Evolutionary conservation across 192 early-diverging fungal genomes (phyloP).

Genomic region (Helicostylum pulchrum): DNA sequence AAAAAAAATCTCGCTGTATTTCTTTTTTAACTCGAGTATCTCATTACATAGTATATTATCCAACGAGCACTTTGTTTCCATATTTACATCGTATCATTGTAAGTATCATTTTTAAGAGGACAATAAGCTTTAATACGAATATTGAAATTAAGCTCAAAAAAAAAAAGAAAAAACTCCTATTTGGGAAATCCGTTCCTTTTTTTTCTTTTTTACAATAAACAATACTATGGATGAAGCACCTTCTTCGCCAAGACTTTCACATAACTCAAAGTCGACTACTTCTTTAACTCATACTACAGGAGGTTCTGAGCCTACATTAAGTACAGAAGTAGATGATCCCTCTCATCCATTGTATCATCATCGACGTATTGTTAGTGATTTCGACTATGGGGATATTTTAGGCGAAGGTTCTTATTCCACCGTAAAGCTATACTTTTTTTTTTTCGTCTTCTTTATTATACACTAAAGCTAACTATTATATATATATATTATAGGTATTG

Average conservation of each 20-base stretch:
- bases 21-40: no score
- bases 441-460: neutral
- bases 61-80: no score
- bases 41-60: no score
- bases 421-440: constrained; percentile 35
- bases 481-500: constrained; percentile 48
- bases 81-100: no score
- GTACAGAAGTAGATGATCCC: constrained; percentile 28
- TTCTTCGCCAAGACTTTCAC: neutral
- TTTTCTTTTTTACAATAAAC: no score
- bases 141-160: no score
- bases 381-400: constrained; percentile 77
- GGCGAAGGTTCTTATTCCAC: constrained; percentile 98
- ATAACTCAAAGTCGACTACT: neutral
- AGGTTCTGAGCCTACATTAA: neutral
- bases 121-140: no score
- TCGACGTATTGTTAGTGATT: constrained; percentile 78
- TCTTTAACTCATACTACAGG: constrained; percentile 11
- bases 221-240: neutral
- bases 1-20: no score
- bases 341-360: constrained; percentile 41
- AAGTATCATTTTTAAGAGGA: no score
- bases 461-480: neutral
- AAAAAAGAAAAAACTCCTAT: neutral
- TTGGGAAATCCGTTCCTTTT: no score